phyloP scores from a whole-genome alignment of 176 grass and related monocot species.

The Eleusine indica region DNA sequence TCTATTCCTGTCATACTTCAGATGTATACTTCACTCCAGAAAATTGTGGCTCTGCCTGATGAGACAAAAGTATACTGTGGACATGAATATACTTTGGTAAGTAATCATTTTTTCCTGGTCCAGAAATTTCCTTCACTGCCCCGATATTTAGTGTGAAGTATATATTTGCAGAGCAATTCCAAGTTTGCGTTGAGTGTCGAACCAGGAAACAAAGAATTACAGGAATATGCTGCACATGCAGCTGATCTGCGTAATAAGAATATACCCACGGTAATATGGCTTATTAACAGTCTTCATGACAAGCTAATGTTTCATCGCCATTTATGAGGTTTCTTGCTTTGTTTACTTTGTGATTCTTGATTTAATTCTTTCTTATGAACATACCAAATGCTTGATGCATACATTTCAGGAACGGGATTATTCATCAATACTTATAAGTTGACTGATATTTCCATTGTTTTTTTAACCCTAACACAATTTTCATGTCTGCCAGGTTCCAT shows the following conservation, averaged over 20 bases:
- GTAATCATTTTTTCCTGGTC: conserved; percentile 29
- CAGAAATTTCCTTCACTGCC: not conserved
- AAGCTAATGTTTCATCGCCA: conserved; percentile 20
- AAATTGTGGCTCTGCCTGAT: conserved; percentile 83
- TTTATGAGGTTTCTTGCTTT: conserved; percentile 9
- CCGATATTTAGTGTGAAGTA: conserved; percentile 37
- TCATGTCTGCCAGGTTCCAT: conserved; percentile 67
- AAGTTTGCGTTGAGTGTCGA: conserved; percentile 94
- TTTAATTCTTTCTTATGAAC: not conserved
- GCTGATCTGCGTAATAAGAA: conserved; percentile 74
- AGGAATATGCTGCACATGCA: conserved; percentile 77
- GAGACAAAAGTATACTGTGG: conserved; percentile 89
- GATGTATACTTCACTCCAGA: conserved; percentile 88
- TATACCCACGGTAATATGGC: conserved; percentile 76
- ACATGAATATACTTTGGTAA: conserved; percentile 97
- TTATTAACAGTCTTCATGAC: conserved; percentile 6
- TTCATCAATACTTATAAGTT: conserved; percentile 20
- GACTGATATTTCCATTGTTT: not conserved
- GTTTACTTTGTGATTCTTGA: conserved; percentile 30
- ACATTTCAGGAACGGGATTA: not conserved
- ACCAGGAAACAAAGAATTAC: conserved; percentile 87
- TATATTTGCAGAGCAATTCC: conserved; percentile 72
- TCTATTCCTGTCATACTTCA: conserved; percentile 51
- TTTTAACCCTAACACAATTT: not conserved
- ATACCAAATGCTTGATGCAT: not conserved